phyloP scores from a whole-genome alignment of 257 asterid species.

The Solanum sparsipilum region DNA sequence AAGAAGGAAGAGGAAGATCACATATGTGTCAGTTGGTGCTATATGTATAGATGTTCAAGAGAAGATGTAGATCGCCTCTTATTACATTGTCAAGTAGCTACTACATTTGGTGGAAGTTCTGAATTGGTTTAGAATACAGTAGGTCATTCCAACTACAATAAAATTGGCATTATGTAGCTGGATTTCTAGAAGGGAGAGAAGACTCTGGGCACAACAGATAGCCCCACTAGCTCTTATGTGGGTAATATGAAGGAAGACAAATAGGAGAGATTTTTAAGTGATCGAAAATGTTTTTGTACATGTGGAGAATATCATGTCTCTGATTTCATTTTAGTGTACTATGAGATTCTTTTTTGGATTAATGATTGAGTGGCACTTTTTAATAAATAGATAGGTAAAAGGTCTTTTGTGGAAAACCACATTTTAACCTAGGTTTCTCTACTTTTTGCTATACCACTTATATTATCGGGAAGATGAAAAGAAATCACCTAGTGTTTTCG shows the following conservation, averaged over 20 bases:
- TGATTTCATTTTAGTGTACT: background rate
- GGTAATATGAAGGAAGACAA: background rate
- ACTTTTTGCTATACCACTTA: background rate
- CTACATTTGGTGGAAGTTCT: background rate
- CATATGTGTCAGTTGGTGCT: background rate
- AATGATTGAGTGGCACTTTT: background rate
- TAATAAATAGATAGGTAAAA: background rate
- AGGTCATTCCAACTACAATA: background rate
- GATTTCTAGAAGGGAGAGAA: background rate
- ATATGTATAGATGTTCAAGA: background rate
- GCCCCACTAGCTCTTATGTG: background rate
- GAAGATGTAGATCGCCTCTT: background rate
- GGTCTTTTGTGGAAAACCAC: background rate
- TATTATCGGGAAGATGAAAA: background rate
- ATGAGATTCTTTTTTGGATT: background rate
- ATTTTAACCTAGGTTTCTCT: background rate
- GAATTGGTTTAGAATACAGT: background rate
- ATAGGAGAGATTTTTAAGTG: background rate
- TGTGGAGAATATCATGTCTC: background rate
- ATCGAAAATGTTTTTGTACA: background rate
- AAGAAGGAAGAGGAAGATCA: background rate
- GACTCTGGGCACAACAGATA: background rate
- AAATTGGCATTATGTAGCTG: background rate
- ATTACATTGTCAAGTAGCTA: background rate
- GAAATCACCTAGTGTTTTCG: background rate